Evolutionary conservation across 306 rosid genomes (phyloP), one percentile per base, ranked within the genome.

Genomic region (Calophaca sinica): DNA sequence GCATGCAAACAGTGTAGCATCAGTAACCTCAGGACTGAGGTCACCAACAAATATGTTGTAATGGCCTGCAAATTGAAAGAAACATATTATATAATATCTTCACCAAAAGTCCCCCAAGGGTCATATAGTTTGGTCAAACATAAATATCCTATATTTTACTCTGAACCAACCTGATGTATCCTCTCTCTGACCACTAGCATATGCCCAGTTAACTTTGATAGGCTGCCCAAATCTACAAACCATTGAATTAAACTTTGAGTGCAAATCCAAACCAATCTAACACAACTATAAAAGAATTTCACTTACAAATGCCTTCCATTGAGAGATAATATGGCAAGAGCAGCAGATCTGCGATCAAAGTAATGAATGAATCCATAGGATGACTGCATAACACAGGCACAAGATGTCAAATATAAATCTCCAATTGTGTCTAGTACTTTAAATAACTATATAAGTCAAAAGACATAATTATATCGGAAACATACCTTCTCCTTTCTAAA

Each of bases 141-240:
- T 28, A 71, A 20, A 57, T 20, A 51, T 62, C 12, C 4, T 49
- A 29, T 14, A 52, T 33, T 13, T 13, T 59, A 69, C 59, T 78
- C 58, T 52, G 58, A 74, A 51, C 61, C 49, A 78, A 94, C 98
- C 97, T 87, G 98, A 94, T 52, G 98, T 94, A 70, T 94, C 98
- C 89, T 94, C 98, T 80, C 98, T 90, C 88, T 94, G 97, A 73
- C 97, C 96, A 81, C 97, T 91, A 65, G 97, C 96, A 80, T 94
- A 94, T 51, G 98, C 98, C 98, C 96, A 94, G 82, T 94, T 94
- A 69, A 94, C 98, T 84, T 94, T 94, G 83, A 94, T 94, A 70
- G 97, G 96, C 86, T 94, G 99, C 77, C 99, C 97, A 86, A 94
- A 92, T 84, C 99, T 94, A 85, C 53, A 78, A 84, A 73, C 9